phyloP scores from a whole-genome alignment of 2,329 filamentous ascomycete species.

The Exophiala aquamarina region DNA sequence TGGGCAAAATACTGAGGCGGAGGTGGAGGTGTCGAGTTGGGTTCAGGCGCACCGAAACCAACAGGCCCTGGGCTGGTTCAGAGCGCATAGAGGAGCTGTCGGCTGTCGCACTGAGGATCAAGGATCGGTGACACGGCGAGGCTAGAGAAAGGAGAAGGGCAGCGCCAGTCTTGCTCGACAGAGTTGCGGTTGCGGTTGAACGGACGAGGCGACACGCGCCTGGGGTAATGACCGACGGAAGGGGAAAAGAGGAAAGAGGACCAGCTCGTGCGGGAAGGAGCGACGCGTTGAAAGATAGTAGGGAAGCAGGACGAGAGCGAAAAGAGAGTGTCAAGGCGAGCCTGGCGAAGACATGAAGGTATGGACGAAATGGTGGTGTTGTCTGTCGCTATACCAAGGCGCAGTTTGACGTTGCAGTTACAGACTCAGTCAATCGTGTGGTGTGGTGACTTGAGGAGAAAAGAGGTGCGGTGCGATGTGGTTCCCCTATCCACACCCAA shows the following conservation, averaged over 20 bases:
- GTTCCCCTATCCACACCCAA: constrained; percentile 1
- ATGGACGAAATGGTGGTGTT: too few relatives aligned
- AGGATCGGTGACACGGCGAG: not conserved
- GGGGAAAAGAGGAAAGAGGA: constrained; percentile 8
- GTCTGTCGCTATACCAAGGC: too few relatives aligned
- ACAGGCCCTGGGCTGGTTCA: constrained; percentile 15
- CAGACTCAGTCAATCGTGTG: too few relatives aligned
- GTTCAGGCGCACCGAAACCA: constrained; percentile 17
- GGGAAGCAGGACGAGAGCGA: constrained; percentile 2
- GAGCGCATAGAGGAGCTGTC: constrained; percentile 24
- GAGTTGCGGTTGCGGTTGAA: not conserved
- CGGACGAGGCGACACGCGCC: constrained; percentile 11
- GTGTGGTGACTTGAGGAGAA: too few relatives aligned
- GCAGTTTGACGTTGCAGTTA: too few relatives aligned
- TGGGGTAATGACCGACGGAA: constrained; percentile 22
- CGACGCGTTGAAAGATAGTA: constrained; percentile 7
- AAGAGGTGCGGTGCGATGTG: too few relatives aligned
- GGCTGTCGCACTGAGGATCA: not conserved
- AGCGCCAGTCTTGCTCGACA: not conserved
- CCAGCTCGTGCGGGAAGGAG: constrained; percentile 10
- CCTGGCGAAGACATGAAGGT: too few relatives aligned
- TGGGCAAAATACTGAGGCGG: constrained; percentile 4
- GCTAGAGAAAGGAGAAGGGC: not conserved
- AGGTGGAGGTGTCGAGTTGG: constrained; percentile 15
- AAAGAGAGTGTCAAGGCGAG: constrained; percentile 5